Base-by-base conservation (phyloP, 768 basidiomycete genomes). In the Amanita phalloides region DNA sequence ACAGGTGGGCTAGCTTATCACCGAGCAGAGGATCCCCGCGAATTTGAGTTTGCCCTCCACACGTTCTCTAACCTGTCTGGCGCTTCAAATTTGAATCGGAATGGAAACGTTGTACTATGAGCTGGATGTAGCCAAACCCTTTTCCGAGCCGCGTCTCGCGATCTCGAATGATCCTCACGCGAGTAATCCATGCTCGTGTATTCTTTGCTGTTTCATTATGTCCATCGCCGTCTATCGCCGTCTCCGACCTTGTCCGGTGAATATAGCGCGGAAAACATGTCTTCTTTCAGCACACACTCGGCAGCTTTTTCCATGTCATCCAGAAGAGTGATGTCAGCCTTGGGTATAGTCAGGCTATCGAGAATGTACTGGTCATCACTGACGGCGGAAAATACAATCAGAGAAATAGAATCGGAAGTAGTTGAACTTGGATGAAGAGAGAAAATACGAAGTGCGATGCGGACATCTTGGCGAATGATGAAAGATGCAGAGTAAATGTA, bases 1-100 rank as follows among this genome's bases (percentile, higher is more conserved):
- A 77, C 37, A 97, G 70, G 48, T 81, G 76, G 30, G 77, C 79
- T 28, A 98, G 71, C 61, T 83, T 82, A 58, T 80, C 80, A 8
- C 93, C 95, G 3, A 96, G 80, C 4, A 67, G 62, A 0, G 91
- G 89, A 63, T 97, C 82, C n/a, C 93, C 92, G 23, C 23, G 23
- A 26, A 4, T 6, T 6, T 26, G 26, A 26, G 26, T 6, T 26
- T 26, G 26, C 26, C 6, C 26, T 26, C 71, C 0, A 96, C 90
- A 62, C 90, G 92, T 64, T 84, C 82, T 1, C 83, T 82, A 57
- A 96, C 91, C 26, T 6, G 3, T 6, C 26, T 26, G 26, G 5
- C 4, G 26, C 6, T 3, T 26, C 26, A 26, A 26, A 4, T 6
- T 26, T 26, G 26, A 26, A 26, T 26, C 5, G 6, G 26, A 26